Conservation (phyloP, 805 yeast species). For the Vanderwaltozyma verrucispora region DNA sequence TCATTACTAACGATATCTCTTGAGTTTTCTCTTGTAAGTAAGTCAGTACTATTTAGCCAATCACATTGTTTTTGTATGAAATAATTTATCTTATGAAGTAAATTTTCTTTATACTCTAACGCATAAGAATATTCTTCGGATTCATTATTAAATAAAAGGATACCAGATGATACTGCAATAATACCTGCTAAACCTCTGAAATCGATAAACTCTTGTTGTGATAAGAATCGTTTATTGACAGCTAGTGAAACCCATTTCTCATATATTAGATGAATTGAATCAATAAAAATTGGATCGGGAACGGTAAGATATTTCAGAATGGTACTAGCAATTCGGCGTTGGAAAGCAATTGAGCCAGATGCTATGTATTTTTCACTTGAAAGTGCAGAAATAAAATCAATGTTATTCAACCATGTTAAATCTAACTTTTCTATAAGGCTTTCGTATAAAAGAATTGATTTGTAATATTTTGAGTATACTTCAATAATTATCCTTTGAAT, state of each 20-base stretch:
- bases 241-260: constrained; percentile 21
- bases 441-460: constrained; percentile 10
- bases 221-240: constrained; percentile 14
- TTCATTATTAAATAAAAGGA: constrained; percentile 31
- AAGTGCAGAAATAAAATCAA: constrained; percentile 33
- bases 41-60: constrained; percentile 36
- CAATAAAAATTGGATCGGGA: constrained; percentile 22
- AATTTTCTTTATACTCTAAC: constrained; percentile 18
- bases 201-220: constrained; percentile 33
- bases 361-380: constrained; percentile 45
- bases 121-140: constrained; percentile 4
- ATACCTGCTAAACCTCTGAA: constrained; percentile 65
- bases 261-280: constrained; percentile 30
- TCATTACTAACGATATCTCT: constrained; percentile 59
- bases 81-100: constrained; percentile 30
- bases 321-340: constrained; percentile 48
- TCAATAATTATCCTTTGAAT: constrained; percentile 6
- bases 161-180: constrained; percentile 60
- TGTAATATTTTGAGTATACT: constrained; percentile 3
- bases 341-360: constrained; percentile 59
- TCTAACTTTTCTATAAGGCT: constrained; percentile 13
- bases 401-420: constrained; percentile 11
- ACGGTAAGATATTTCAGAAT: constrained; percentile 17
- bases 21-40: constrained; percentile 53
- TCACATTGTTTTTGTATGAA: constrained; percentile 40